These are phyloP conservation scores for Crassisporium funariophilum DNA, from an alignment of 768 basidiomycete genomes.

Conservation along the genomic window DNA sequence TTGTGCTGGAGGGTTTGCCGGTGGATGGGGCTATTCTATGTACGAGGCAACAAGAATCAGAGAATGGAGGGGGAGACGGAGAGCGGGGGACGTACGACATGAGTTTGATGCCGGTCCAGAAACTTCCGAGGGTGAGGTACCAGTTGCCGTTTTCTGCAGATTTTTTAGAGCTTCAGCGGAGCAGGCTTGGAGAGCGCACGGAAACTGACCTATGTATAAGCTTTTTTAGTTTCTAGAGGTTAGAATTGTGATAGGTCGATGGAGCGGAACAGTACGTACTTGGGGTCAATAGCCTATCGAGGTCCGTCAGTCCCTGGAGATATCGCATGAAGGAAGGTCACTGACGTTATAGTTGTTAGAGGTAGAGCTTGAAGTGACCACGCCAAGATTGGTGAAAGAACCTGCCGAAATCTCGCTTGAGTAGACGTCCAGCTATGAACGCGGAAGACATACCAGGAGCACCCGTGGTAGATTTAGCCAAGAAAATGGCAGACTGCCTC, in stretches of 20 bases:
- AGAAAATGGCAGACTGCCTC: conserved; percentile 47
- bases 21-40: conserved; percentile 42
- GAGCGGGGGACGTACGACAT: too few species aligned
- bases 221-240: conserved; percentile 14
- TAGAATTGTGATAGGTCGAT: not conserved
- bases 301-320: not conserved
- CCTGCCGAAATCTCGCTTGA: conserved; percentile 22
- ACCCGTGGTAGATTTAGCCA: too few species aligned
- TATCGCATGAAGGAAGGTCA: not conserved
- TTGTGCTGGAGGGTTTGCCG: conserved; percentile 42
- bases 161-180: not conserved
- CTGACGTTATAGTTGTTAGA: conserved; percentile 45
- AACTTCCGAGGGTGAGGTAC: conserved; percentile 55
- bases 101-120: conserved; percentile 57
- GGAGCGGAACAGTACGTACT: conserved; percentile 36
- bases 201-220: conserved; percentile 30
- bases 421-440: not conserved
- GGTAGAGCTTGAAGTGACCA: conserved; percentile 45
- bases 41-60: too few species aligned
- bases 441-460: conserved; percentile 4
- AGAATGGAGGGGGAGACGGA: too few species aligned
- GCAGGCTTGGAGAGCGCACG: not conserved
- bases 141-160: conserved; percentile 43
- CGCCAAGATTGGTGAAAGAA: conserved; percentile 47
- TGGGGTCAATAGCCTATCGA: conserved; percentile 53